Base-by-base conservation (phyloP, 2,329 filamentous ascomycete species). In the Aureobasidium subglaciale region DNA sequence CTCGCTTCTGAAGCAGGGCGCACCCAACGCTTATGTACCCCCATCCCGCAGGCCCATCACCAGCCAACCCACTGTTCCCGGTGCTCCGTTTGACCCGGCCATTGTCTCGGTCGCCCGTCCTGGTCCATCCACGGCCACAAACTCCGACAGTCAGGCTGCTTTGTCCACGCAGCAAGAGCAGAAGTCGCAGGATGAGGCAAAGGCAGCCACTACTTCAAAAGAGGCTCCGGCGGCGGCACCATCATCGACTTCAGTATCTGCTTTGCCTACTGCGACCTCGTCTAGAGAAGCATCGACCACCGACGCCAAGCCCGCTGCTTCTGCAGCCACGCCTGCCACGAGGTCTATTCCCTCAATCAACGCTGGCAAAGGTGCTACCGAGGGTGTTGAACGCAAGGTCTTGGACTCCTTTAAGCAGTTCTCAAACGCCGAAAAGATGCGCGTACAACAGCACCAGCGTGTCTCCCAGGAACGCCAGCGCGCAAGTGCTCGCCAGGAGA, bases 31-130 rank as follows among this genome's bases (percentile, higher is more conserved):
- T 70, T 99, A 99, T 70, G 95, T 87, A 0, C 92, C 93, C 30
- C 93, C 93, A 4, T 92, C 89, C 16, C 83, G 89, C 69, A 84
- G 93, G 63, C 87, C 91, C 8, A 88, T 89, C 16, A 82, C 87
- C 29, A 84, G 78, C 24, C 82, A 88, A 60, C 77, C 89, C 4
- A 88, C 85, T 8, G 85, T 91, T 20, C 79, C 83, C 61, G 87
- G 89, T 40, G 88, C 84, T 37, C 88, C 88, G 13, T 81, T 92
- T 49, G 89, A 96, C 67, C 89, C 90, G 58, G 88, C 91, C 30
- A 95, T 95, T 66, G 95, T 96, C 65, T 92, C 89, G 6, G 75
- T 95, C 58, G 75, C 78, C 29, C 76, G 77, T 42, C 74, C 80
- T 18, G 41, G 32, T 15, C 40, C 41, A 22, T 8, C 32, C 10